Conservation (phyloP, 192 early-diverging fungal genomes). For the Paraglomus occultum region DNA sequence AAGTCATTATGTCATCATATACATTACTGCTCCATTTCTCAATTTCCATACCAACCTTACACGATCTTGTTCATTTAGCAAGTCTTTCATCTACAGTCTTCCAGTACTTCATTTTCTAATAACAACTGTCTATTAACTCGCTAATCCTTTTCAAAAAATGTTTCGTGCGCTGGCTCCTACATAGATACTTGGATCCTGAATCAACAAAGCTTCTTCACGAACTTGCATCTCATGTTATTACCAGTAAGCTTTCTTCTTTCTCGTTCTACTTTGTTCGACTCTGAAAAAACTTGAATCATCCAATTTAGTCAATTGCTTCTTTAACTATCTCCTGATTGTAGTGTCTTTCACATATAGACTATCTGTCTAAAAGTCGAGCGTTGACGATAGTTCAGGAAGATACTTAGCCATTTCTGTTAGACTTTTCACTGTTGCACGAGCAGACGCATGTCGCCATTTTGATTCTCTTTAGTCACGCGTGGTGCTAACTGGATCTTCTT, state of each 20-base stretch:
- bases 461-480: not conserved
- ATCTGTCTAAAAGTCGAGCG: slow-evolving; percentile 8
- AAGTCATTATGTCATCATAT: slow-evolving; percentile 18
- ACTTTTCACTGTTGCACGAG: not conserved
- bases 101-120: slow-evolving; percentile 10
- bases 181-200: slow-evolving; percentile 9
- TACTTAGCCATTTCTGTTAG: slow-evolving; percentile 11
- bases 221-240: slow-evolving; percentile 1
- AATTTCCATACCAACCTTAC: not conserved
- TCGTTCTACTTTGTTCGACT: slow-evolving; percentile 5
- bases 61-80: slow-evolving; percentile 14
- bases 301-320: not conserved
- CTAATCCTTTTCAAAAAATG: not conserved
- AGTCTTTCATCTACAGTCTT: not conserved
- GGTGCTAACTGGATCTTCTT: not conserved
- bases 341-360: slow-evolving; percentile 14
- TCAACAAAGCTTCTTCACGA: not conserved
- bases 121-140: slow-evolving; percentile 1
- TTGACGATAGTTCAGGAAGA: slow-evolving; percentile 18
- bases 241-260: slow-evolving; percentile 19
- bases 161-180: not conserved
- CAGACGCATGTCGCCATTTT: slow-evolving; percentile 9
- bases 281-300: slow-evolving; percentile 19
- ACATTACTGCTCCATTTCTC: slow-evolving; percentile 4
- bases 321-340: slow-evolving; percentile 11